phyloP scores from a whole-genome alignment of 768 basidiomycete genomes.

The Chalciporus pseudorubinellus region DNA sequence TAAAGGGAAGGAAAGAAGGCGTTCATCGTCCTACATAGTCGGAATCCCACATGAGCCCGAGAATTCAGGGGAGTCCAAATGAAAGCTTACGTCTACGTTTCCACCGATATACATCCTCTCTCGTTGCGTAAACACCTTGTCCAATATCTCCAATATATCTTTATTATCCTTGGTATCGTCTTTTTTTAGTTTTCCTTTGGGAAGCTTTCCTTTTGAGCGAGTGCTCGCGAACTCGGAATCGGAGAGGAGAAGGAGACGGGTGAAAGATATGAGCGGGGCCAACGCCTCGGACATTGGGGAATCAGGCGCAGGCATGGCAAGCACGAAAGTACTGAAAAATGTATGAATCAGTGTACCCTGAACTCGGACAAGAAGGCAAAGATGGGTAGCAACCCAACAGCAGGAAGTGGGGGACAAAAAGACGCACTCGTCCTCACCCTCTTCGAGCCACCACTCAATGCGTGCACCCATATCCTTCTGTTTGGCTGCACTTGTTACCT shows the following conservation, averaged over 20 bases:
- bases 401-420: not conserved
- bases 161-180: conserved; percentile 4
- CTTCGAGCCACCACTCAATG: conserved; percentile 93
- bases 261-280: conserved; percentile 60
- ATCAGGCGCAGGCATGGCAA: conserved; percentile 32
- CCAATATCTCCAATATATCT: conserved; percentile 44
- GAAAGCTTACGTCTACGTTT: conserved; percentile 40
- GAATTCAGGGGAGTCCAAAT: not conserved
- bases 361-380: not conserved
- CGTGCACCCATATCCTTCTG: conserved; percentile 33
- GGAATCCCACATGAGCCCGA: not conserved
- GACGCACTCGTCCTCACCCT: conserved; percentile 84
- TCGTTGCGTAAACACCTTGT: conserved; percentile 49
- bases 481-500: conserved; percentile 27
- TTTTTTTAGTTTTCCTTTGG: conserved; percentile 54
- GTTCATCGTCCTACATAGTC: conserved; percentile 55
- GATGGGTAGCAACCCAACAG: not conserved
- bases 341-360: conserved; percentile 1
- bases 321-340: conserved; percentile 10
- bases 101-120: conserved; percentile 38
- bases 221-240: conserved; percentile 58
- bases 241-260: conserved; percentile 58
- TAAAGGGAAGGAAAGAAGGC: conserved; percentile 30
- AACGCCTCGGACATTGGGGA: conserved; percentile 56
- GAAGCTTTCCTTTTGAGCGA: conserved; percentile 62